Conservation (phyloP, 768 basidiomycete genomes). For the Ramaria rubella region DNA sequence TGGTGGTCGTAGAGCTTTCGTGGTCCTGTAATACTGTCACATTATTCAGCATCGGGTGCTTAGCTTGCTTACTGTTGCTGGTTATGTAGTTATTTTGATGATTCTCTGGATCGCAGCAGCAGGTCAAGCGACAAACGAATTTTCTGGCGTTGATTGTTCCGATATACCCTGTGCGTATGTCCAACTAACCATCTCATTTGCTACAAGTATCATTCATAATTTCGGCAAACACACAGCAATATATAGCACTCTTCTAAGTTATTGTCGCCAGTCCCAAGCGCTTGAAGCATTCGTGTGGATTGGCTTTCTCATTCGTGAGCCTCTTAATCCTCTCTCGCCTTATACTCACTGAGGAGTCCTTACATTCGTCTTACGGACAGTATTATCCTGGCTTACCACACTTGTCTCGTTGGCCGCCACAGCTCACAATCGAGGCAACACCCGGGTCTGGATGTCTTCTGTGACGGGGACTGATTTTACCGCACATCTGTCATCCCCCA, state of each 20-base stretch:
- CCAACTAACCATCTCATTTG: conserved; percentile 6
- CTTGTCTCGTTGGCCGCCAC: conserved; percentile 23
- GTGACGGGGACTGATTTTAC: conserved; percentile 19
- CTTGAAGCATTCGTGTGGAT: conserved; percentile 33
- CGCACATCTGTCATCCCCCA: no score
- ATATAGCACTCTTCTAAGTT: no score
- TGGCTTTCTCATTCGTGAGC: conserved; percentile 30
- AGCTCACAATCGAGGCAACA: conserved; percentile 24
- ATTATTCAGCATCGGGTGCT: not conserved
- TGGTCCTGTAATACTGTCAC: conserved; percentile 28
- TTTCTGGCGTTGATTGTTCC: conserved; percentile 4
- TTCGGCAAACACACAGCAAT: no score
- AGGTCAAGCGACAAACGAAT: conserved; percentile 19
- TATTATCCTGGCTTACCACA: not conserved
- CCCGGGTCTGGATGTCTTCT: conserved; percentile 25
- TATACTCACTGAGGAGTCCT: no score
- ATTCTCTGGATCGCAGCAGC: conserved; percentile 36
- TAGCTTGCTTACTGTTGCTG: not conserved
- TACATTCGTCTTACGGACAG: no score
- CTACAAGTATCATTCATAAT: not conserved
- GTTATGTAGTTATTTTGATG: conserved; percentile 25
- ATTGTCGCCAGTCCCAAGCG: conserved; percentile 17
- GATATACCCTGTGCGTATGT: conserved; percentile 11
- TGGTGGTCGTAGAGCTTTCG: conserved; percentile 30
- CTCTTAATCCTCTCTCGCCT: not conserved